Conservation (phyloP, 2,329 filamentous ascomycete species). For the Neofusicoccum laricinum region DNA sequence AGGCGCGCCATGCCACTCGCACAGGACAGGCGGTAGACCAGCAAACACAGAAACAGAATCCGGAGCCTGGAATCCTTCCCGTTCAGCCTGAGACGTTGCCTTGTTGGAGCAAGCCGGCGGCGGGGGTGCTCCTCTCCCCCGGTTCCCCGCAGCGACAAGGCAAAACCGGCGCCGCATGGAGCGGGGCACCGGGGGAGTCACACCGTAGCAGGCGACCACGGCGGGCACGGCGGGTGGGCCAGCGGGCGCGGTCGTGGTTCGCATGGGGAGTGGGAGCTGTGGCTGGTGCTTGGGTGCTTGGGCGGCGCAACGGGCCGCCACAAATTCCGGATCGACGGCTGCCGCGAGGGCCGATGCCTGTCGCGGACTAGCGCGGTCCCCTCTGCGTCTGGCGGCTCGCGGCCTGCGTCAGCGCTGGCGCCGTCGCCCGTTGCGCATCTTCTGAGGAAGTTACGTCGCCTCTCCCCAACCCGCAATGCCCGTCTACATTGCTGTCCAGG, state of each 20-base stretch:
- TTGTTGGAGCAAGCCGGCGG: not conserved
- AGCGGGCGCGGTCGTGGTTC: too few relatives aligned
- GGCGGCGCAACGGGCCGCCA: not conserved
- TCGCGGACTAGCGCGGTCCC: not conserved
- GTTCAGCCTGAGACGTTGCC: not conserved
- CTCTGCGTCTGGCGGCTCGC: conserved; percentile 7
- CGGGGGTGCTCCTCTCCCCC: not conserved
- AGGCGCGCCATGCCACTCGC: not conserved
- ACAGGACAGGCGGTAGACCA: too few relatives aligned
- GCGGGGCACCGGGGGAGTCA: not conserved
- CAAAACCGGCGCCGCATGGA: not conserved
- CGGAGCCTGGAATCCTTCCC: too few relatives aligned
- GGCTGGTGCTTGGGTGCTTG: not conserved
- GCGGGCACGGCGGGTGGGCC: too few relatives aligned
- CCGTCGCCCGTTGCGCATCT: not conserved
- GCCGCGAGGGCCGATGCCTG: not conserved
- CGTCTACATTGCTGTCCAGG: conserved; percentile 57
- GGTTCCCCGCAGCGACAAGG: not conserved
- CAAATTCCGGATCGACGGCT: not conserved
- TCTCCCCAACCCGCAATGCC: conserved; percentile 50
- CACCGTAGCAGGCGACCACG: too few relatives aligned
- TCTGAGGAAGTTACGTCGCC: not conserved
- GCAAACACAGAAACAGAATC: too few relatives aligned
- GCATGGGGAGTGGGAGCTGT: too few relatives aligned
- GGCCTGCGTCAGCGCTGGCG: conserved; percentile 5